phyloP scores from a whole-genome alignment of 306 rosid genomes.

The Parietaria judaica region DNA sequence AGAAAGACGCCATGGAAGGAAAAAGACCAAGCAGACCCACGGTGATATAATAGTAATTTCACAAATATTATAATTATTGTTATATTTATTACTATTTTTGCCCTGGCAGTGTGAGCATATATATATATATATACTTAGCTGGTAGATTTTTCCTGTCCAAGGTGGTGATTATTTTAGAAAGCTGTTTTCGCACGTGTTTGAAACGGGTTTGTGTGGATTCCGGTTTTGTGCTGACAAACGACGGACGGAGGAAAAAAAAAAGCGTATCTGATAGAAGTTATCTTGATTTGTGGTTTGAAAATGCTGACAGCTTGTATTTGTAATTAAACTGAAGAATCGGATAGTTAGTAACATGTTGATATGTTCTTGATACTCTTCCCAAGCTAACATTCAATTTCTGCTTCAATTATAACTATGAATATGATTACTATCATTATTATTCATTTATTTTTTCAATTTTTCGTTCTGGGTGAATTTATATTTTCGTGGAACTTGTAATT shows the following conservation, averaged over 20 bases:
- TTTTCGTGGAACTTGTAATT: neutral
- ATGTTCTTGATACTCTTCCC: conserved; percentile 4
- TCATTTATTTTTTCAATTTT: too few relatives aligned
- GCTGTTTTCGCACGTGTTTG: conserved; percentile 39
- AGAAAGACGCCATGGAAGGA: conserved; percentile 99
- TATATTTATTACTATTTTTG: conserved; percentile 32
- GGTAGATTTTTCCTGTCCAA: conserved; percentile 18
- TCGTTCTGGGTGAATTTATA: neutral
- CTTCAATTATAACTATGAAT: neutral
- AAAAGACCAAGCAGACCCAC: conserved; percentile 63
- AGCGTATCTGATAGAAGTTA: conserved; percentile 32
- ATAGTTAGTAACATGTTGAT: conserved; percentile 17
- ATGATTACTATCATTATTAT: too few relatives aligned
- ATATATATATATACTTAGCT: conserved; percentile 30
- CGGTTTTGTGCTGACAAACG: conserved; percentile 78
- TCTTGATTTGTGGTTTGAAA: conserved; percentile 29
- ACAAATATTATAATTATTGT: conserved; percentile 29
- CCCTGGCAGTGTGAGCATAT: conserved; percentile 70
- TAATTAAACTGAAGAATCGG: conserved; percentile 43
- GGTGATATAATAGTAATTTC: conserved; percentile 47
- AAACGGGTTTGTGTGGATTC: conserved; percentile 32
- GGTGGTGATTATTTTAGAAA: conserved; percentile 35
- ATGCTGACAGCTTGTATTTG: conserved; percentile 59
- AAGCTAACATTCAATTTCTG: neutral
- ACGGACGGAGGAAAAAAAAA: conserved; percentile 38